phyloP scores from a whole-genome alignment of 2,329 filamentous ascomycete species.

The Nigrograna mackinnonii region DNA sequence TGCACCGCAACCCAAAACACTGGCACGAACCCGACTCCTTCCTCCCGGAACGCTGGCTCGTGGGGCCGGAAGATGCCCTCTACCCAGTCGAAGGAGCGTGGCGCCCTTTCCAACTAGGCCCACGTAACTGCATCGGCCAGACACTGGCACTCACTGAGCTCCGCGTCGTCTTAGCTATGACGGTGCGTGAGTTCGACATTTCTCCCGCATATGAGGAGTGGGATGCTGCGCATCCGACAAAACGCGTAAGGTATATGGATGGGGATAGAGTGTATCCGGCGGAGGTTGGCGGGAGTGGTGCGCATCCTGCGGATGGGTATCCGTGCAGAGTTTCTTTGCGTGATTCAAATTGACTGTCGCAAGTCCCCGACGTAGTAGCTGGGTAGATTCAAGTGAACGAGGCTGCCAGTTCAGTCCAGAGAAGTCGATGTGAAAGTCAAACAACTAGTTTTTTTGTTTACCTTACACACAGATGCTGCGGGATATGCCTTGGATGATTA shows the following conservation, averaged over 20 bases:
- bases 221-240: conserved; percentile 6
- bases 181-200: conserved; percentile 23
- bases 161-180: conserved; percentile 26
- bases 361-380: too few relatives aligned
- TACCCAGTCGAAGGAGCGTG: conserved; percentile 10
- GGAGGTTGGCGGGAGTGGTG: too few relatives aligned
- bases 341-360: too few relatives aligned
- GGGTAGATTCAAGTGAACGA: too few relatives aligned
- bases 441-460: too few relatives aligned
- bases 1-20: conserved; percentile 17
- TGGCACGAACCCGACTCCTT: conserved; percentile 23
- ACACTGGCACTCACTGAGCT: conserved; percentile 41
- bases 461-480: too few relatives aligned
- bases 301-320: too few relatives aligned
- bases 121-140: conserved; percentile 28
- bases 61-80: conserved; percentile 9
- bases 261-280: conserved; percentile 15
- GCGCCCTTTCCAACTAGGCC: conserved; percentile 21
- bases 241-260: conserved; percentile 7
- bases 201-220: conserved; percentile 11
- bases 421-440: too few relatives aligned
- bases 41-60: conserved; percentile 32
- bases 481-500: too few relatives aligned
- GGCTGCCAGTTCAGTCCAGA: too few relatives aligned
- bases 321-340: too few relatives aligned